phyloP scores from a whole-genome alignment of 768 basidiomycete genomes.

The Amanita thiersii region DNA sequence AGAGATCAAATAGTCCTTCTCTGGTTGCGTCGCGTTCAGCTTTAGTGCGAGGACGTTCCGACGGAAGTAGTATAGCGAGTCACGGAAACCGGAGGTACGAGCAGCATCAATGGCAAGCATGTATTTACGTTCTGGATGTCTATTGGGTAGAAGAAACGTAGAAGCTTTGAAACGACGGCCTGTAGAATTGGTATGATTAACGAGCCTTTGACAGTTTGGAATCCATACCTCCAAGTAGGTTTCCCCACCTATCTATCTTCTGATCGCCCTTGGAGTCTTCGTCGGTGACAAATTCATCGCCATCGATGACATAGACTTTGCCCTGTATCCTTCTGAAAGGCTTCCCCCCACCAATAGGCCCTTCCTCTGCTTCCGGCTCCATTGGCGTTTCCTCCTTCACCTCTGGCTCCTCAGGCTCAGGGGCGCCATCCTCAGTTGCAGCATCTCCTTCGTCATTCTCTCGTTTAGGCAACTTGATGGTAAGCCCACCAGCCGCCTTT shows the following conservation, averaged over 20 bases:
- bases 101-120: constrained; percentile 98
- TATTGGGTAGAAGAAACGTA: constrained; percentile 80
- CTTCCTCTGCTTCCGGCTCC: constrained; percentile 28
- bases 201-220: neutral
- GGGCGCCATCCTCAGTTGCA: constrained; percentile 30
- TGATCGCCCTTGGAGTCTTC: constrained; percentile 83
- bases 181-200: constrained; percentile 20
- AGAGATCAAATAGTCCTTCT: constrained; percentile 89
- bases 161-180: constrained; percentile 83
- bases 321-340: constrained; percentile 72
- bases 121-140: constrained; percentile 80
- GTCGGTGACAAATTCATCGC: constrained; percentile 82
- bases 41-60: constrained; percentile 88
- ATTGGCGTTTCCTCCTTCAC: constrained; percentile 25
- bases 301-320: constrained; percentile 68
- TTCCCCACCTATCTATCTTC: constrained; percentile 85
- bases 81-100: constrained; percentile 89
- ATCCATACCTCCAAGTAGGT: constrained; percentile 71
- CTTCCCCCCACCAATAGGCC: constrained; percentile 46
- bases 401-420: constrained; percentile 24
- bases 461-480: constrained; percentile 21
- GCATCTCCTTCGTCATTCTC: constrained; percentile 21
- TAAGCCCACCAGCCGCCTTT: constrained; percentile 18
- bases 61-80: constrained; percentile 97
- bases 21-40: constrained; percentile 78